Evolutionary conservation across 208 protist species (phyloP).

Genomic region (Kentomonas sorsogonicus): DNA sequence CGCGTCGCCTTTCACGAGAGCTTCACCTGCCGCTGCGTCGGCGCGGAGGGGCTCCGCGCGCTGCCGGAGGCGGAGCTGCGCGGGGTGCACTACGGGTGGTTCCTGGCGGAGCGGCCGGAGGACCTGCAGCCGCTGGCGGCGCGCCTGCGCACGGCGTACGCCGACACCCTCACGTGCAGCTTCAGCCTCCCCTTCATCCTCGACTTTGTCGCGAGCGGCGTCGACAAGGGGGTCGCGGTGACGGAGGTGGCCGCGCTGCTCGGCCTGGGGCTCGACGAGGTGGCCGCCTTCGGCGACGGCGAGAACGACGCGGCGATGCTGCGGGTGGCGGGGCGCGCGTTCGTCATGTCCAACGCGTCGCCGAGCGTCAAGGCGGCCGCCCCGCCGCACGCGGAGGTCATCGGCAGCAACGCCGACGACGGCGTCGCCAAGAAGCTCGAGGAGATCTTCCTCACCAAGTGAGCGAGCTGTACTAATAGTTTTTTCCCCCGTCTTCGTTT

Average conservation of each 20-base stretch:
- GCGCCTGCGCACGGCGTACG: slow-evolving; percentile 11
- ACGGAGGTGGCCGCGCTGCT: slow-evolving; percentile 16
- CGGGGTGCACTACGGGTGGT: slow-evolving; percentile 8
- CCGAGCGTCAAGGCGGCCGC: slow-evolving; percentile 15
- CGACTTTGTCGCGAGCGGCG: slow-evolving; percentile 11
- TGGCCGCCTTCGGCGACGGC: slow-evolving; percentile 33
- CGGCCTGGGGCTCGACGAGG: slow-evolving; percentile 3
- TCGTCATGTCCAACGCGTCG: slow-evolving; percentile 23
- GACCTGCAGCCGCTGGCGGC: slow-evolving; percentile 4
- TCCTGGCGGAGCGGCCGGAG: not conserved
- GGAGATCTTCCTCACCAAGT: slow-evolving; percentile 35
- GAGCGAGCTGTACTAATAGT: not conserved
- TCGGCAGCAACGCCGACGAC: slow-evolving; percentile 41
- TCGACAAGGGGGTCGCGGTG: slow-evolving; percentile 29
- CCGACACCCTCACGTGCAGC: slow-evolving; percentile 5
- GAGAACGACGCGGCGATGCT: slow-evolving; percentile 35
- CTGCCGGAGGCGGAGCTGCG: not conserved
- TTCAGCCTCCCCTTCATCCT: slow-evolving; percentile 23
- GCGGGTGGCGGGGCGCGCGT: slow-evolving; percentile 11
- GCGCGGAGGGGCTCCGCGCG: slow-evolving; percentile 16
- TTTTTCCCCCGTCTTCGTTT: not conserved
- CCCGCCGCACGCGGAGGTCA: slow-evolving; percentile 15
- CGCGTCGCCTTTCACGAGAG: slow-evolving; percentile 10
- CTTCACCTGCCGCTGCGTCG: slow-evolving; percentile 18
- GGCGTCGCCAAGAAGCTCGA: slow-evolving; percentile 66